phyloP scores from a whole-genome alignment of 192 early-diverging fungal genomes.

The Linnemannia zychae region DNA sequence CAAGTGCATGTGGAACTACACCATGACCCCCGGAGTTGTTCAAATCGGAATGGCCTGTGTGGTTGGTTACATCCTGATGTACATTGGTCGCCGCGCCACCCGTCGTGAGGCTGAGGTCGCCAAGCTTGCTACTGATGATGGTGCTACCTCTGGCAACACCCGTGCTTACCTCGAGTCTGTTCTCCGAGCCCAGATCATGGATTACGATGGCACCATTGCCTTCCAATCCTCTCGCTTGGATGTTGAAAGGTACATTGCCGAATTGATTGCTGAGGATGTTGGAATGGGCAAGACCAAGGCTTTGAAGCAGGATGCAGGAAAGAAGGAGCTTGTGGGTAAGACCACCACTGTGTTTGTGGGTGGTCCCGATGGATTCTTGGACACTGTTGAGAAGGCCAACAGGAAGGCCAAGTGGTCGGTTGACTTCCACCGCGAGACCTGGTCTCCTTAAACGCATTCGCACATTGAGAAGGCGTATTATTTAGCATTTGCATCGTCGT shows the following conservation, averaged over 20 bases:
- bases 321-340: not conserved
- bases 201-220: not conserved
- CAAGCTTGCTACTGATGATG: not conserved
- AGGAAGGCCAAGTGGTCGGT: constrained; percentile 20
- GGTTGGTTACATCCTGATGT: constrained; percentile 10
- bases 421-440: constrained; percentile 22
- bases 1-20: constrained; percentile 31
- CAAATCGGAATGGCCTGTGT: not conserved
- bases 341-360: constrained; percentile 16
- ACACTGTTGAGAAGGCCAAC: constrained; percentile 7
- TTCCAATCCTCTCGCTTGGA: constrained; percentile 9
- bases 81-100: not conserved
- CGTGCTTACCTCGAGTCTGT: not conserved
- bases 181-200: not conserved
- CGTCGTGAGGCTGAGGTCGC: not conserved
- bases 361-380: constrained; percentile 23
- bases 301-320: not conserved
- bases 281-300: not conserved
- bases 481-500: not conserved
- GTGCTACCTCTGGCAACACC: not conserved
- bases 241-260: not conserved
- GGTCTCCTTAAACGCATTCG: constrained; percentile 7
- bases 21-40: constrained; percentile 15
- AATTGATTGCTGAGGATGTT: constrained; percentile 6
- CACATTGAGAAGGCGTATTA: not conserved